Conservation (phyloP, 441 rosid genomes). For the Mallotus japonicus region DNA sequence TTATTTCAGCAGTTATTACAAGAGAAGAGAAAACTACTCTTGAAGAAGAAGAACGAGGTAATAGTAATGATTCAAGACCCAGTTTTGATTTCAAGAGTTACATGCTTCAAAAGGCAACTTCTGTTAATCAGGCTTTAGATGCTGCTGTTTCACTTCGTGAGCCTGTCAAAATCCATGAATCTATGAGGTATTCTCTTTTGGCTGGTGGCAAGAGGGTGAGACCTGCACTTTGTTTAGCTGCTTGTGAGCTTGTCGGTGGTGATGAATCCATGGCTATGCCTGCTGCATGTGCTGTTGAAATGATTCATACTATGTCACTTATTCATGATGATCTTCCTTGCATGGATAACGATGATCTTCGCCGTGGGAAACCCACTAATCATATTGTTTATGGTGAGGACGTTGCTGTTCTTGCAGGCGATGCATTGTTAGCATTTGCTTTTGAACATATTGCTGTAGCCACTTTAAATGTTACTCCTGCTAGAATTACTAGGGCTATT, state of each 20-base stretch:
- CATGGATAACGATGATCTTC: slow-evolving; percentile 90
- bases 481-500: slow-evolving; percentile 51
- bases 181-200: slow-evolving; percentile 86
- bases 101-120: slow-evolving; percentile 49
- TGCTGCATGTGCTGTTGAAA: slow-evolving; percentile 78
- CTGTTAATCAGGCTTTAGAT: slow-evolving; percentile 65
- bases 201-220: slow-evolving; percentile 84
- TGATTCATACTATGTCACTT: slow-evolving; percentile 87
- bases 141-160: slow-evolving; percentile 53
- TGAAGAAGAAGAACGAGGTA: slow-evolving; percentile 31
- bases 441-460: slow-evolving; percentile 70
- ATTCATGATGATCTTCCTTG: slow-evolving; percentile 88
- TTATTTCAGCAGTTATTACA: slow-evolving; percentile 46
- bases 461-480: slow-evolving; percentile 47
- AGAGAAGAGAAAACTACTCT: slow-evolving; percentile 36
- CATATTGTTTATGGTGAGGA: slow-evolving; percentile 81
- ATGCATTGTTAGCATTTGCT: slow-evolving; percentile 71
- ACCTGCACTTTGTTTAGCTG: slow-evolving; percentile 68
- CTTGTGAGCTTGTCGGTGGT: slow-evolving; percentile 78
- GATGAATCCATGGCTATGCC: slow-evolving; percentile 62
- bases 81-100: slow-evolving; percentile 67
- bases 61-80: slow-evolving; percentile 18
- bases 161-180: slow-evolving; percentile 69
- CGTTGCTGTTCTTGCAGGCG: slow-evolving; percentile 83
- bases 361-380: slow-evolving; percentile 83